Evolutionary conservation across 108 stramenopile species (phyloP), one percentile per base, ranked within the genome.

Genomic region (Cyclotella atomus): DNA sequence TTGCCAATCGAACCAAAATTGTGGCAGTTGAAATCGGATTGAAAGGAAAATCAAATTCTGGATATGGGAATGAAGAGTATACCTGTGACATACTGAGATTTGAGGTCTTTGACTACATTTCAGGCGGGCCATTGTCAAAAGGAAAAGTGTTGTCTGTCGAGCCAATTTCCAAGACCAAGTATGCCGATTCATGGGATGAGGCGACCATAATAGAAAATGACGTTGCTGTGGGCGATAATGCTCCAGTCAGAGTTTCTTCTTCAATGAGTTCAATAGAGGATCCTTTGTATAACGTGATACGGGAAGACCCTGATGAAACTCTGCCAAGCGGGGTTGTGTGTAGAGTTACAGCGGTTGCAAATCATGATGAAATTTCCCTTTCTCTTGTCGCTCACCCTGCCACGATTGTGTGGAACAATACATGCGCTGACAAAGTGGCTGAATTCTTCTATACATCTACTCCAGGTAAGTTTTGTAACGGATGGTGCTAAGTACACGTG

Each of bases 401-500:
- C 1, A 93, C 92, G 8, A 70, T 93, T 25, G 59, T 93, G 8
- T 93, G 89, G 89, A 93, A 85, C 50, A 81, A 79, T 45, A 59
- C 71, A 45, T 89, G 89, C 45, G 79, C 88, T 6, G 87, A 88
- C 59, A 70, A 78, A 25, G 75, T 91, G 4, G 70, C 84, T 24
- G 85, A 88, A 66, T 88, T 91, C 59, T 86, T 85, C 68, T 75
- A 73, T 16, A 84, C 70, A 16, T 73, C 77, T 15, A 69, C 83
- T 23, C 64, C 29, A 8, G 56, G 56, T 57, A 57, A 57, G 30
- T 30, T n/a, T n/a, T n/a, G n/a, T n/a, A n/a, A n/a, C n/a, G n/a
- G n/a, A n/a, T n/a, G n/a, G n/a, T n/a, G n/a, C n/a, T n/a, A n/a
- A n/a, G 38, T 12, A 41, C n/a, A 28, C 12, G 0, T 10, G 2